Base-by-base conservation (phyloP, 2,329 filamentous ascomycete genomes). In the Pseudocercospora cruenta region DNA sequence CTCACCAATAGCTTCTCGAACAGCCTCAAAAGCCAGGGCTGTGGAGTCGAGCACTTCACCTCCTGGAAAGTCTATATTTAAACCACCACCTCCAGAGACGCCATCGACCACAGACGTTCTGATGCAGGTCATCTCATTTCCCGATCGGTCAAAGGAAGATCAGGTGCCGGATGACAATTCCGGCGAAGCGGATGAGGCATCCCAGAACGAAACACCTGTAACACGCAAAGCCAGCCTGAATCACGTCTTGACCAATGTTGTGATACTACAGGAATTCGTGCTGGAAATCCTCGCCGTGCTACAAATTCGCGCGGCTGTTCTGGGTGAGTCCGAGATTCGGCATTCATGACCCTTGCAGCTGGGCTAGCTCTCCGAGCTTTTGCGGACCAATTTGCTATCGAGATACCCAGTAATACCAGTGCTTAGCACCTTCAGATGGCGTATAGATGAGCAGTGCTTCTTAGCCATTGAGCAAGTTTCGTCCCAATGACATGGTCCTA, bases 221-320 rank as follows among this genome's bases (percentile, higher is more conserved):
- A 69, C 74, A 62, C 78, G 81, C 60, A 67, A 63, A 0, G 82
- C 81, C 14, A 83, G 79, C 68, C 70, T 84, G 31, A 75, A 82
- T 63, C 82, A 84, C 70, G 79, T 85, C 31, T 74, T 84, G 36
- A 84, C 82, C 9, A 85, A 85, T 66, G 79, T 82, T 47, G 81
- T 84, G 5, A 77, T 85, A 9, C 66, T 85, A 69, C 83, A 84
- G 70, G 81, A 84, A 66, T 85, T 85, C 68, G 77, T 83, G 21
- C 71, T 84, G 58, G 83, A 85, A 72, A 65, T 85, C 12, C 78
- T 82, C 10, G 82, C 82, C 4, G 74, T 84, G 61, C 70, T 84
- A 73, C 82, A 84, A 69, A 78, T 83, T 1, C 74, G 83, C 36
- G 82, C 82, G 4, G 81, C 81, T 60, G 75, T 85, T 51, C 80